Base-by-base conservation (phyloP, 1,139 yeast genomes). In the Pneumocystis wakefieldiae region DNA sequence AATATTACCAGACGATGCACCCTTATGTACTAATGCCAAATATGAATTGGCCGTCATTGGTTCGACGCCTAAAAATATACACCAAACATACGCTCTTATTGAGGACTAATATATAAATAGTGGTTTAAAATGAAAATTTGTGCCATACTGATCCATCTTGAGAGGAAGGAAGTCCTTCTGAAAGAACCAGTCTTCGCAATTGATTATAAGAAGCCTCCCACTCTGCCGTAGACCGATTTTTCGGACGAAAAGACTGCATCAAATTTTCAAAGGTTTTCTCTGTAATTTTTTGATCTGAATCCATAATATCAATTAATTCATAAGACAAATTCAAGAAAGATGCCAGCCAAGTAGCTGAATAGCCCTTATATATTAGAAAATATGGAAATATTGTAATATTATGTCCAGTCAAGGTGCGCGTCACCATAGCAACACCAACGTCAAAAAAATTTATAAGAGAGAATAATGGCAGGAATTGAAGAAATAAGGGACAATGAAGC, bases 61-160 rank as follows among this genome's bases (percentile, higher is more conserved):
- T 1, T 85, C 82, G 0, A 83, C 84, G 59, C 89, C 78, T 32
- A 86, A 76, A 29, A 90, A 76, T 24, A 90, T 85, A 1, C 92
- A 81, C 97, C 97, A 90, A 1, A 88, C 87, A 67, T 86, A 84
- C 28, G 82, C 76, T 65, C 97, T 75, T 70, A 19, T 28, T 19
- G 24, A 59, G 32, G 48, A 59, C 63, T 29, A 37, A 58, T 19
- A 24, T 17, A 39, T 57, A 35, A 19, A 61, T 60, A 12, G 57
- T 60, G 14, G 4, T 37, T 24, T 12, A 24, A 24, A 24, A 48
- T 19, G 2, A 5, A 24, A 24, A 24, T 19, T 24, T n/a, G 12
- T 24, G 24, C 3, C n/a, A 24, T 48, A 48, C 55, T 10, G 55
- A 8, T 14, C 55, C 55, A 24, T 48, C 55, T 24, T 15, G 15